Evolutionary conservation across 2,329 filamentous ascomycete genomes (phyloP).

Genomic region (Talaromyces amestolkiae): DNA sequence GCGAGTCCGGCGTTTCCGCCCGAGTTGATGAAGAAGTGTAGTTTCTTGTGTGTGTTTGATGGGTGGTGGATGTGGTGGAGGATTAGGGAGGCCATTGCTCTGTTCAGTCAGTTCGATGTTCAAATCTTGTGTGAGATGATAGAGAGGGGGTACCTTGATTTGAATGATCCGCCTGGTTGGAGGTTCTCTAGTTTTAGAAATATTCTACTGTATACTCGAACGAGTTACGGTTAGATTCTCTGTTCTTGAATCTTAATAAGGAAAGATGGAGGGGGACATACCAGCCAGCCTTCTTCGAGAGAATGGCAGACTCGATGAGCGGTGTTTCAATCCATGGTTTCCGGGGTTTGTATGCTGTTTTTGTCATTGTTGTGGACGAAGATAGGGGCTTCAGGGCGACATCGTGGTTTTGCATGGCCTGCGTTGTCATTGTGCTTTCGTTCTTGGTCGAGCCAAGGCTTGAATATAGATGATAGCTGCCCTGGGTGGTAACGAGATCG

Average conservation of each 20-base stretch:
- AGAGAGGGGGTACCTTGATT: slow-evolving; percentile 54
- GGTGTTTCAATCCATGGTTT: slow-evolving; percentile 70
- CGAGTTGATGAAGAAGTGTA: slow-evolving; percentile 75
- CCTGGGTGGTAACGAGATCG: too few species aligned
- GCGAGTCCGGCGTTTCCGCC: slow-evolving; percentile 85
- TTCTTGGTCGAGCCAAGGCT: not conserved
- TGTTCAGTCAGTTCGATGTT: not conserved
- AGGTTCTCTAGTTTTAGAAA: slow-evolving; percentile 83
- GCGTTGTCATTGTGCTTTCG: not conserved
- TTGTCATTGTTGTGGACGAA: not conserved
- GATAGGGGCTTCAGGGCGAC: not conserved
- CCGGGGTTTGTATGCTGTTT: not conserved
- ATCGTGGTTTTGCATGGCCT: not conserved
- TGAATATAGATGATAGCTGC: not conserved
- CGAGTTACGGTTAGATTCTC: not conserved
- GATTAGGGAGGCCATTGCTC: slow-evolving; percentile 70
- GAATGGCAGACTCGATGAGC: slow-evolving; percentile 62
- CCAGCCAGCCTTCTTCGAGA: slow-evolving; percentile 72
- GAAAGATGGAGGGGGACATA: slow-evolving; percentile 39
- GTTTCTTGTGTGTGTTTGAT: slow-evolving; percentile 41
- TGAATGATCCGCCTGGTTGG: slow-evolving; percentile 83
- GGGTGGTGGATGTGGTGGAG: slow-evolving; percentile 49
- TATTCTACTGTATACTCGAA: slow-evolving; percentile 55
- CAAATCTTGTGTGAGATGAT: too few species aligned
- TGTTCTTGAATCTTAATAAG: not conserved